Base-by-base conservation (phyloP, 164 flowering plant genomes). In the Piper betle region DNA sequence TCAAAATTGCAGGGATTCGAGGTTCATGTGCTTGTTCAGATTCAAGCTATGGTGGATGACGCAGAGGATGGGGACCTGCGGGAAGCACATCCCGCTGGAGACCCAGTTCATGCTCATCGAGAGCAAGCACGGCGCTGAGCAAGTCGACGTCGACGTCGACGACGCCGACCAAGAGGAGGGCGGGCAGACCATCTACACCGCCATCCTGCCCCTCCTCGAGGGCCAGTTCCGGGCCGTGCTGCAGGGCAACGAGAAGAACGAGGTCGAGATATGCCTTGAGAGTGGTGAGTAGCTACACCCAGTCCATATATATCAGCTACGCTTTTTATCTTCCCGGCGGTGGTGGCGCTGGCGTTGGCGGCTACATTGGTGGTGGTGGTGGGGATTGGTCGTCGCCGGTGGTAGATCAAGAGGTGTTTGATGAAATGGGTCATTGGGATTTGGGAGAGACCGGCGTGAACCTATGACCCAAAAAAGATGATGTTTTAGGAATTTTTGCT, bases 41-140 rank as follows among this genome's bases (percentile, higher is more conserved):
- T 93, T 93, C 78, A 93, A 93, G 70, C 72, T 93, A 55, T 93
- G 97, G 99, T 93, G 99, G 99, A 93, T 93, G 99, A 90, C 97
- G 17, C 97, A 93, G 60, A 86, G 94, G 71, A 93, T 90, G 96
- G 99, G 99, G 8, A 84, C 61, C 3, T 82, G 82, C 66, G 99
- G 97, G 41, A 79, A 76, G 52, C 97, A 93, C 33, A 70, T 93
- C 63, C 99, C 99, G 6, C 52, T 88, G 58, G 99, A 93, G 77
- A 93, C 99, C 37, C 99, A 93, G 61, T 93, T 88, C 78, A 75
- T 93, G 95, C 84, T 93, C 5, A 69, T 93, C 18, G 99, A 90
- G 78, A 84, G 86, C 85, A 87, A 85, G 71, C 84, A 75, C 38
- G 64, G 59, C 4, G 61, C 72, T 6, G 57, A 62, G 5, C n/a